A percentile compares a stretch with the other conserved stretches of the same genome.
Conservation (phyloP, 2,329 filamentous ascomycete genomes). For the Colletotrichum tanaceti region DNA sequence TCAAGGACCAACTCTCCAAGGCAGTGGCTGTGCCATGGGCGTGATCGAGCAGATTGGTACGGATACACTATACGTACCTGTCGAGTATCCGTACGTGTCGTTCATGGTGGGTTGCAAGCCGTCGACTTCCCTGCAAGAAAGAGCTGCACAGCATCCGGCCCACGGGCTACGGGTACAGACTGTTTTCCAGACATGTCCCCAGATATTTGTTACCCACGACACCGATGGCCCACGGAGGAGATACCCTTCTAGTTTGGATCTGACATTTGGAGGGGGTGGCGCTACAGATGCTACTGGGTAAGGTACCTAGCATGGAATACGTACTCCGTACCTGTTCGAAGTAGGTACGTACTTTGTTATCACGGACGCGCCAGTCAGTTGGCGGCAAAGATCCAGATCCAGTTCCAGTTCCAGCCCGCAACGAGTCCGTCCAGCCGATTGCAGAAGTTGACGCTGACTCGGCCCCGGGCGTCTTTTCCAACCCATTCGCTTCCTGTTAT, state of each 20-base stretch:
- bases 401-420: slow-evolving; percentile 1
- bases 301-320: too few relatives aligned
- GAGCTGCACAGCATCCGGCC: slow-evolving; percentile 32
- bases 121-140: slow-evolving; percentile 18
- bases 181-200: slow-evolving; percentile 27
- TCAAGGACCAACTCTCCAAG: too few relatives aligned
- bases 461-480: slow-evolving; percentile 11
- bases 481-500: slow-evolving; percentile 2
- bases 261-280: slow-evolving; percentile 17
- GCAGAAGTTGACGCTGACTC: slow-evolving; percentile 37
- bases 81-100: not conserved
- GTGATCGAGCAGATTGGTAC: too few relatives aligned
- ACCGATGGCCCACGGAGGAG: slow-evolving; percentile 29
- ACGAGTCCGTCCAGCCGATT: slow-evolving; percentile 28
- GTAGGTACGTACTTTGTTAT: not conserved
- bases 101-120: slow-evolving; percentile 2
- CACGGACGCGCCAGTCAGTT: slow-evolving; percentile 20
- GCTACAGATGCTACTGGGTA: too few relatives aligned
- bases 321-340: too few relatives aligned
- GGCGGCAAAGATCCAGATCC: not conserved
- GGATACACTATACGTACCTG: too few relatives aligned
- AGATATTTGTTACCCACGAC: slow-evolving; percentile 31
- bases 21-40: too few relatives aligned
- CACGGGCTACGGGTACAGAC: not conserved
- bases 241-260: slow-evolving; percentile 35